Evolutionary conservation across 2,329 filamentous ascomycete species (phyloP).

Genomic region (Paecilomyces fulvus): DNA sequence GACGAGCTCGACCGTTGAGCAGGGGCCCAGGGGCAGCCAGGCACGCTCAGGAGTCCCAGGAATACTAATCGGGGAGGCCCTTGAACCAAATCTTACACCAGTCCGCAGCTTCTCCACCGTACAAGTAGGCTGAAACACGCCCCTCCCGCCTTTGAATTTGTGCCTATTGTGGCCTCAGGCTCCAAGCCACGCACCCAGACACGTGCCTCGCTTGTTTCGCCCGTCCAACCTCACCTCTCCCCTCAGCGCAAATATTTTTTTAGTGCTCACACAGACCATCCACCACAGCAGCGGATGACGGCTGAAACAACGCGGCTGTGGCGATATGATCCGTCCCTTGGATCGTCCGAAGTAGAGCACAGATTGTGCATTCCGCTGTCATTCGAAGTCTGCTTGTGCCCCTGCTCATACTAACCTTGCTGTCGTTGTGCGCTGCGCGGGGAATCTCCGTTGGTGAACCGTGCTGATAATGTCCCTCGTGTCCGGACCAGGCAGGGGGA

Average conservation of each 20-base stretch:
- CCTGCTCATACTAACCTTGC: not conserved
- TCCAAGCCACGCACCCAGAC: not conserved
- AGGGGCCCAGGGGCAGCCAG: not conserved
- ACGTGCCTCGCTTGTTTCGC: not conserved
- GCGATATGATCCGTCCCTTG: not conserved
- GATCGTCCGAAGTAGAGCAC: not conserved
- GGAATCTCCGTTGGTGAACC: not conserved
- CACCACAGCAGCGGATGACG: not conserved
- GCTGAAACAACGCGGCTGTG: not conserved
- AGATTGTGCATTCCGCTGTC: not conserved
- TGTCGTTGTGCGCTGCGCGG: not conserved
- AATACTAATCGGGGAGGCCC: not conserved
- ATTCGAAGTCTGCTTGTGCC: not conserved
- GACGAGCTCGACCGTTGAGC: not conserved
- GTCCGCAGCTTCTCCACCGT: not conserved
- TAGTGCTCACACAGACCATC: not conserved
- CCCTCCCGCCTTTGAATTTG: not conserved
- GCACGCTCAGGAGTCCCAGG: not conserved
- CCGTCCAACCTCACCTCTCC: not conserved
- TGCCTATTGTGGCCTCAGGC: not conserved
- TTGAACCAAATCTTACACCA: not conserved
- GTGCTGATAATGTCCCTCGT: constrained; percentile 47
- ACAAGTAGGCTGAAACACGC: constrained; percentile 1
- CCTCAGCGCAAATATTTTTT: not conserved
- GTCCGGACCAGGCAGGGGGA: constrained; percentile 51